Evolutionary conservation across 2,329 filamentous ascomycete genomes (phyloP), one percentile per base, ranked within the genome.

Genomic region (Alternaria triticina): DNA sequence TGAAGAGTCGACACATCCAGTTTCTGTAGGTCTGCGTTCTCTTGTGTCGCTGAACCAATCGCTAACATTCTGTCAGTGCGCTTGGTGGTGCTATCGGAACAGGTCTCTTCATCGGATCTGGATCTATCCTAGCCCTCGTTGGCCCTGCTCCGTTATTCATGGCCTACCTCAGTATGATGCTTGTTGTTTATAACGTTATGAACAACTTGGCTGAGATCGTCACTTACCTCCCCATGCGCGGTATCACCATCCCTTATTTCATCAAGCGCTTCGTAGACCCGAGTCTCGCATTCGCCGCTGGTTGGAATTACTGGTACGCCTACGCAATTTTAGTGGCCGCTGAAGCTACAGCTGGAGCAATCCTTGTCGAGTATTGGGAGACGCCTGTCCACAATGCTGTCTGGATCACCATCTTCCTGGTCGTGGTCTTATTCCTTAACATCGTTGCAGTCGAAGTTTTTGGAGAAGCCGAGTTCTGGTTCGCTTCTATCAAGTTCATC

Each of bases 21-120:
- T 79, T 79, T 58, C 61, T 79, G 76, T 78, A 72, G 22, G 70
- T 65, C 13, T 12, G 17, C 13, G 3, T 46, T 12, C 15, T 25
- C 12, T 5, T 5, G 15, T 17, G 4, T 30, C n/a, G 25, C 50
- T 44, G 22, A 36, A 57, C 13, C 8, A 12, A 5, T 30, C 58
- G 56, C 69, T 73, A 33, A 84, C 85, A 54, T 11, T 75, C 82
- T 61, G 81, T 82, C 66, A 89, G 89, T 70, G 87, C 87, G 20
- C 81, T 89, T 8, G 87, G 86, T 59, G 86, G 87, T 63, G 86
- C 86, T 9, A 89, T 89, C 58, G 71, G 77, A 61, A 79, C 77
- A 22, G 77, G 77, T 44, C 64, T 79, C 4, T 79, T 79, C 62
- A 76, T 79, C n/a, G 77, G 76, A 49, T 76, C 73, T 23, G 77